Base-by-base conservation (phyloP, 1,139 yeast species). In the Suhomyces maxii region DNA sequence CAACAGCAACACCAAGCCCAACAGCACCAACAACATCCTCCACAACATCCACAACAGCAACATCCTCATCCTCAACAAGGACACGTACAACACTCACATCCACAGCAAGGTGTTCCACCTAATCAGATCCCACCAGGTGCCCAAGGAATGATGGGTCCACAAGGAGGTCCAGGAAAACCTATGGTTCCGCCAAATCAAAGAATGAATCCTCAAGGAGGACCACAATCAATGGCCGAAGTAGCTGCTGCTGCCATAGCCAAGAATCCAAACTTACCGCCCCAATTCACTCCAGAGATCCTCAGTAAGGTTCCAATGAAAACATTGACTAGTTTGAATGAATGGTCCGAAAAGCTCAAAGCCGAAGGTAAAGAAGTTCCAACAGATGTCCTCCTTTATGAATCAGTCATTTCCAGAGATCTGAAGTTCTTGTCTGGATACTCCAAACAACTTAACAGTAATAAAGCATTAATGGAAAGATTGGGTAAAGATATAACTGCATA, bases 301-400 rank as follows among this genome's bases (percentile, higher is more conserved):
- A 46, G 50, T 26, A 51, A 50, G 30, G 50, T 60, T 7, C 55
- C 57, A 1, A 46, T 53, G 48, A 51, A 45, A 32, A 48, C 54
- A 12, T 47, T 60, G 42, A 36, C 44, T 26, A 54, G 57, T 31
- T 53, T 63, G 26, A 60, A 65, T 18, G 78, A 77, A 53, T 86
- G 91, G 93, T 82, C 89, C 0, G 73, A 76, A 25, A 69, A 67
- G 44, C 60, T 81, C 31, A 57, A 58, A 34, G 59, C 60, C 4
- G 78, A 77, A 44, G 78, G 76, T 0, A 68, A 73, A 45, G 67
- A 68, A 7, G 68, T 76, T 0, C 73, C 82, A 1, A 60, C 73
- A 2, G 85, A 83, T 49, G 65, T 83, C 10, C 60, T 71, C 42
- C 53, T 82, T 18, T 86, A 85, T 58, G 95, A 86, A 58, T 77